phyloP scores from a whole-genome alignment of 176 grass and related monocot species.

The Thalia dealbata region DNA sequence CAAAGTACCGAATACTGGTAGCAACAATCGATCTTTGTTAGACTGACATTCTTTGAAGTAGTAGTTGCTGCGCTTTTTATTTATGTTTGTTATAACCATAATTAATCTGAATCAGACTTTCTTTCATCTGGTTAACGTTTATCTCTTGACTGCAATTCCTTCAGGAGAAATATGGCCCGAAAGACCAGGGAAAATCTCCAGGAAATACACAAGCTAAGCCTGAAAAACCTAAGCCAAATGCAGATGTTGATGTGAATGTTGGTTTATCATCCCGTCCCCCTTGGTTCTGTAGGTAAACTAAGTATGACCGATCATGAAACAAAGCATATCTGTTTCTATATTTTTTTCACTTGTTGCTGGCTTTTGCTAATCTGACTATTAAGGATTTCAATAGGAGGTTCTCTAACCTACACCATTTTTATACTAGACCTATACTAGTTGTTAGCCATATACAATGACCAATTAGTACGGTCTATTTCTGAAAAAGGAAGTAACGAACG shows the following conservation, averaged over 20 bases:
- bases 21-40: not conserved
- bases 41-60: not conserved
- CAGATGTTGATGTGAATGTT: constrained; percentile 78
- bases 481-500: not conserved
- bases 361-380: too few species aligned
- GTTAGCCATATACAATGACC: not conserved
- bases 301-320: constrained; percentile 3
- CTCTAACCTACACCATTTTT: not conserved
- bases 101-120: not conserved
- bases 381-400: not conserved
- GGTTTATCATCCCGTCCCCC: constrained; percentile 65
- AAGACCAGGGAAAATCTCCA: constrained; percentile 51
- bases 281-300: constrained; percentile 78
- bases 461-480: not conserved
- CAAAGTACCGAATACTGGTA: too few species aligned
- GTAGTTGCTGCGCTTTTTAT: not conserved
- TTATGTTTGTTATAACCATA: not conserved
- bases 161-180: constrained; percentile 99
- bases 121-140: not conserved
- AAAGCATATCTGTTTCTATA: too few species aligned
- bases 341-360: too few species aligned
- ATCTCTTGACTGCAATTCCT: constrained; percentile 1
- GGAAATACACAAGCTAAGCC: constrained; percentile 34
- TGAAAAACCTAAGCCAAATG: constrained; percentile 86
- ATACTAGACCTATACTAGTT: not conserved